These are phyloP conservation scores for Sphagnum contortum DNA, from an alignment of 225 moss, liverwort and hornwort genomes.

Conservation along the genomic window DNA sequence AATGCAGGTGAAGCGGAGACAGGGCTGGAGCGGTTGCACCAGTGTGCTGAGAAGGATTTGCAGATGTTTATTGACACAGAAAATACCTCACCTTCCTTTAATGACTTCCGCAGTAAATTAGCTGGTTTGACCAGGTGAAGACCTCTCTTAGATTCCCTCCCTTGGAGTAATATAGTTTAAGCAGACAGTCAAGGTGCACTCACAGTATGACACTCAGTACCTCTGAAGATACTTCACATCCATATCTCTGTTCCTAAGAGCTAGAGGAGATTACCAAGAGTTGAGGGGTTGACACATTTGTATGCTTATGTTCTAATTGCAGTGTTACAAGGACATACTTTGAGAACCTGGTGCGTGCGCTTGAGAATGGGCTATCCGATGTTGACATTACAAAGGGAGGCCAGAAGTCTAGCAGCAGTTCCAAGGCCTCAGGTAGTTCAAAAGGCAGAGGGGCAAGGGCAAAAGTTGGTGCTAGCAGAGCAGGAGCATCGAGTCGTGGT, in stretches of 20 bases:
- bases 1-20: slow-evolving; percentile 74
- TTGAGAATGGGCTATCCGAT: slow-evolving; percentile 73
- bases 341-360: slow-evolving; percentile 81
- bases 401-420: slow-evolving; percentile 54
- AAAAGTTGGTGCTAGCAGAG: slow-evolving; percentile 52
- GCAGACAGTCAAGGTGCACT: too few relatives aligned
- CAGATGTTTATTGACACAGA: slow-evolving; percentile 85
- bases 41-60: slow-evolving; percentile 95
- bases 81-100: slow-evolving; percentile 48
- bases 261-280: too few relatives aligned
- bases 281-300: too few relatives aligned
- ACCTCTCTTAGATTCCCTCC: too few relatives aligned
- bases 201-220: too few relatives aligned
- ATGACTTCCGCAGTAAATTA: slow-evolving; percentile 95
- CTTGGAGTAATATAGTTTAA: too few relatives aligned
- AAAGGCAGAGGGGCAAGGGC: slow-evolving; percentile 46
- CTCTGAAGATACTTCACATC: too few relatives aligned
- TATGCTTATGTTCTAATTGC: slow-evolving; percentile 3
- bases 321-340: slow-evolving; percentile 93
- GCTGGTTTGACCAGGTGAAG: slow-evolving; percentile 82
- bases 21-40: slow-evolving; percentile 90
- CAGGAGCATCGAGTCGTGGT: slow-evolving; percentile 40
- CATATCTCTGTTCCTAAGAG: too few relatives aligned
- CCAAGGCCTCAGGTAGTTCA: slow-evolving; percentile 53
- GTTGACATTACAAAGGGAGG: slow-evolving; percentile 54